A percentile compares a stretch with the other conserved stretches of the same genome.
Evolutionary conservation across 2,329 filamentous ascomycete species (phyloP).

Genomic region (Ceratocystis albifundus): DNA sequence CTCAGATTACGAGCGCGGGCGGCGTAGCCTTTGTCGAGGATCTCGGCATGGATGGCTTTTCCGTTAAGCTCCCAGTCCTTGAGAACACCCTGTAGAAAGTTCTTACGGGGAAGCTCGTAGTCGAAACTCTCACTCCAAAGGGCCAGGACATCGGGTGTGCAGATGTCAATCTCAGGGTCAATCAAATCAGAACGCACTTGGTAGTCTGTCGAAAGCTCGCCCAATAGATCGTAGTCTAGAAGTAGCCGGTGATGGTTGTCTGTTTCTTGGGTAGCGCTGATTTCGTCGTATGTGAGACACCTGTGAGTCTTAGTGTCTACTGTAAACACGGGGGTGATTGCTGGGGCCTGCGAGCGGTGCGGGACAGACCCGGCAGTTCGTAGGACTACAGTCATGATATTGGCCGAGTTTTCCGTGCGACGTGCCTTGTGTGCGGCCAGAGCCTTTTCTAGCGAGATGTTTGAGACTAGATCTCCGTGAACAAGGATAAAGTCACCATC

Average conservation of each 20-base stretch:
- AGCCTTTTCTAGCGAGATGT: constrained; percentile 69
- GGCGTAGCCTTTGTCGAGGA: constrained; percentile 72
- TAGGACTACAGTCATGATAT: constrained; percentile 94
- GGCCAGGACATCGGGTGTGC: constrained; percentile 86
- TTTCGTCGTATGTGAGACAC: constrained; percentile 90
- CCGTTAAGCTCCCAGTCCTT: constrained; percentile 97
- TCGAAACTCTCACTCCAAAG: constrained; percentile 97
- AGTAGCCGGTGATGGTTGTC: constrained; percentile 43
- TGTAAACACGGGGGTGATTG: constrained; percentile 71
- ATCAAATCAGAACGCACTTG: constrained; percentile 80
- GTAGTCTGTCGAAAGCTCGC: constrained; percentile 56
- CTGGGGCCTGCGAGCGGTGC: constrained; percentile 67
- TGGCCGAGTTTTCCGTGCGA: constrained; percentile 73
- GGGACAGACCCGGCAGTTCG: constrained; percentile 58
- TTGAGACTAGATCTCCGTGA: constrained; percentile 85
- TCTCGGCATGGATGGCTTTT: constrained; percentile 88
- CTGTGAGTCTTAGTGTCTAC: constrained; percentile 68
- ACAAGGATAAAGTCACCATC: constrained; percentile 85
- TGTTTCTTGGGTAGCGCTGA: constrained; percentile 55
- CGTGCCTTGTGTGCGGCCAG: constrained; percentile 70
- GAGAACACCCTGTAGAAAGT: constrained; percentile 82
- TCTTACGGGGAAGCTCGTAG: constrained; percentile 77
- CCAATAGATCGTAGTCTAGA: constrained; percentile 69
- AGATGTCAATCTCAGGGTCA: constrained; percentile 93
- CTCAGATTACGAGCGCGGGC: constrained; percentile 76